Percentiles rank a stretch among this genome's conserved stretches.
These are phyloP conservation scores for Eremochloa ophiuroides DNA, from an alignment of 176 grass and related monocot species.

Conservation along the genomic window DNA sequence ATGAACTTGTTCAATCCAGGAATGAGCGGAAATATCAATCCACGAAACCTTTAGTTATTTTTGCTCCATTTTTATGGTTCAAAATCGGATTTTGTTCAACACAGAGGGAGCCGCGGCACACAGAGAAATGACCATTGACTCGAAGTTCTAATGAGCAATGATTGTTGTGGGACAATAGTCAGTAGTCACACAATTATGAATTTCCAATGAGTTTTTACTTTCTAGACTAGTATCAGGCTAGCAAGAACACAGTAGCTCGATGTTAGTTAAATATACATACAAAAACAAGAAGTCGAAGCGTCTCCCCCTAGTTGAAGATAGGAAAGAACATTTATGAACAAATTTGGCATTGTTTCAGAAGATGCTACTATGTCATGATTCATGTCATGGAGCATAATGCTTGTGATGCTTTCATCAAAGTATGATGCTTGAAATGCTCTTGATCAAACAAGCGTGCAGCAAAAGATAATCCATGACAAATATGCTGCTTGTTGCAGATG, in stretches of 20 bases:
- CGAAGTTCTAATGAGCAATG: not conserved
- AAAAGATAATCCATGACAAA: not conserved
- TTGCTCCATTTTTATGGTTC: not conserved
- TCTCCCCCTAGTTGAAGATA: not conserved
- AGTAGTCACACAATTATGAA: not conserved
- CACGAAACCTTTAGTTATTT: not conserved
- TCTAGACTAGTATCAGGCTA: not conserved
- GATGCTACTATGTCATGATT: not conserved
- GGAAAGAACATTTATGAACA: not conserved
- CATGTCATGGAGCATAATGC: not conserved
- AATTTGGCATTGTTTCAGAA: not conserved
- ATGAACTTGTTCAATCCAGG: not conserved
- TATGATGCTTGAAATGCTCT: not conserved
- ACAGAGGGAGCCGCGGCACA: not conserved
- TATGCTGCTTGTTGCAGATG: not conserved
- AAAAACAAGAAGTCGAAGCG: not conserved
- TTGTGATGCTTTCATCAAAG: not conserved
- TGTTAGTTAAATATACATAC: not conserved
- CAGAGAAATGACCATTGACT: not conserved
- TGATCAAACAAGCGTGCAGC: not conserved
- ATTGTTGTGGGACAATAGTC: not conserved
- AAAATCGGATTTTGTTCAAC: not conserved
- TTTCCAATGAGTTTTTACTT: not conserved
- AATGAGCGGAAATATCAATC: not conserved
- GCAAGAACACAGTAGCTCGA: not conserved